Evolutionary conservation across 768 basidiomycete species (phyloP).

Genomic region (Lactarius psammicola): DNA sequence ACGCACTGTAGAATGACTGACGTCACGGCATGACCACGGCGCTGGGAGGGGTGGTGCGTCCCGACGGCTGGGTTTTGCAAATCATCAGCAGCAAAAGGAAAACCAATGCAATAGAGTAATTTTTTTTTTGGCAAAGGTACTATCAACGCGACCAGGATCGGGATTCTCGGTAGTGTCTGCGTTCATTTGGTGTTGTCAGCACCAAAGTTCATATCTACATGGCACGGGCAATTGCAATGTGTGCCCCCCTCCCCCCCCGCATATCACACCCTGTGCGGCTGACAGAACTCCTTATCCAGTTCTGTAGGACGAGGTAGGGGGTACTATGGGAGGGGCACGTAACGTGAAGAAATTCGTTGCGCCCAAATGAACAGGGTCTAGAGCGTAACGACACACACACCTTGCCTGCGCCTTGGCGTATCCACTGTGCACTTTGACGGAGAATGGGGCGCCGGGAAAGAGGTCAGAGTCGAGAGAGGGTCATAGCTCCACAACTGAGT

Average conservation of each 20-base stretch:
- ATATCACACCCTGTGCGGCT: slow-evolving; percentile 44
- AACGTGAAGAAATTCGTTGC: not conserved
- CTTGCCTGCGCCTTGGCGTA: slow-evolving; percentile 50
- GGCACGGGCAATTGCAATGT: not conserved
- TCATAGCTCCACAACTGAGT: slow-evolving; percentile 47
- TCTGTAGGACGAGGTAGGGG: not conserved
- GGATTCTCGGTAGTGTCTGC: not conserved
- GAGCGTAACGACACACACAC: not conserved
- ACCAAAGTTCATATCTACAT: not conserved
- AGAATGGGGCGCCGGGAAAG: slow-evolving; percentile 51
- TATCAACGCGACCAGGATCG: not conserved
- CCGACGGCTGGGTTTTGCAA: not conserved
- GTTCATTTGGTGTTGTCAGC: not conserved
- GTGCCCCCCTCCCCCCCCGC: too few species aligned
- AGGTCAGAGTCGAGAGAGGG: slow-evolving; percentile 47
- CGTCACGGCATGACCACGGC: not conserved
- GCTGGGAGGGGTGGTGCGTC: not conserved
- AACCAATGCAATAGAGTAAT: not conserved
- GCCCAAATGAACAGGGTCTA: not conserved
- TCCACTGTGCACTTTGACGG: slow-evolving; percentile 51
- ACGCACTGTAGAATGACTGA: not conserved
- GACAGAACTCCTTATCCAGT: slow-evolving; percentile 43
- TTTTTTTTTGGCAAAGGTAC: not conserved
- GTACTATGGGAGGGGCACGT: not conserved
- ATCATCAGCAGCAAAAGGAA: not conserved